These are phyloP conservation scores for Cornus kousa DNA, from an alignment of 148 eudicot genomes.

Conservation along the genomic window DNA sequence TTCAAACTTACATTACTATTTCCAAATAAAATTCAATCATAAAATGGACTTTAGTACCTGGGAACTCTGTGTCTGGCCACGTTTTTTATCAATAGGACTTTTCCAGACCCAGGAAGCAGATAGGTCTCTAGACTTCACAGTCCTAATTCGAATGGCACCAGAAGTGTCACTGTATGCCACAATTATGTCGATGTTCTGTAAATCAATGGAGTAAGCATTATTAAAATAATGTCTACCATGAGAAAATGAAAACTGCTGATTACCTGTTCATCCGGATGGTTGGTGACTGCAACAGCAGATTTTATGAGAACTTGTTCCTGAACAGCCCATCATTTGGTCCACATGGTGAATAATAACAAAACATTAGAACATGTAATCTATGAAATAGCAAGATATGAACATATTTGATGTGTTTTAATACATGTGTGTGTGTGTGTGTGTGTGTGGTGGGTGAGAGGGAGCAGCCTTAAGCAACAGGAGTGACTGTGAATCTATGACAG, in stretches of 20 bases:
- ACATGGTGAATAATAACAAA: constrained; percentile 7
- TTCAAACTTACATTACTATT: constrained; percentile 3
- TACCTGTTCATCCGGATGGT: constrained; percentile 61
- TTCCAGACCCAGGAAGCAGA: constrained; percentile 98
- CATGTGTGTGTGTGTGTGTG: not conserved
- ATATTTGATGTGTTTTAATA: not conserved
- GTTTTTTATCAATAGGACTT: constrained; percentile 46
- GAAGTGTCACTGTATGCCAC: constrained; percentile 85
- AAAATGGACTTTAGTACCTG: constrained; percentile 40
- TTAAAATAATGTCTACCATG: constrained; percentile 14
- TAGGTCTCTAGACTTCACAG: constrained; percentile 73
- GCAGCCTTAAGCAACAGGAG: too few species aligned
- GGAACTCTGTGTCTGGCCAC: constrained; percentile 30
- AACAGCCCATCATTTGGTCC: constrained; percentile 19
- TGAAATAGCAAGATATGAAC: not conserved
- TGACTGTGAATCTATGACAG: too few species aligned
- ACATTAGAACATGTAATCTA: not conserved
- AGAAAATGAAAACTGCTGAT: constrained; percentile 13
- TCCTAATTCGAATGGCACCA: constrained; percentile 69
- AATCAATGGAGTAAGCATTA: constrained; percentile 24
- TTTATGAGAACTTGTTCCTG: constrained; percentile 48
- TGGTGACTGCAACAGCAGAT: constrained; percentile 38
- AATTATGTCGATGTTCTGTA: constrained; percentile 92
- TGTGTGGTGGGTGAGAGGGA: too few species aligned
- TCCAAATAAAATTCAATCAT: not conserved